Percentiles rank a stretch among this genome's conserved stretches.
Evolutionary conservation across 2,329 filamentous ascomycete species (phyloP).

Genomic region (Dothideomycetes sp.): DNA sequence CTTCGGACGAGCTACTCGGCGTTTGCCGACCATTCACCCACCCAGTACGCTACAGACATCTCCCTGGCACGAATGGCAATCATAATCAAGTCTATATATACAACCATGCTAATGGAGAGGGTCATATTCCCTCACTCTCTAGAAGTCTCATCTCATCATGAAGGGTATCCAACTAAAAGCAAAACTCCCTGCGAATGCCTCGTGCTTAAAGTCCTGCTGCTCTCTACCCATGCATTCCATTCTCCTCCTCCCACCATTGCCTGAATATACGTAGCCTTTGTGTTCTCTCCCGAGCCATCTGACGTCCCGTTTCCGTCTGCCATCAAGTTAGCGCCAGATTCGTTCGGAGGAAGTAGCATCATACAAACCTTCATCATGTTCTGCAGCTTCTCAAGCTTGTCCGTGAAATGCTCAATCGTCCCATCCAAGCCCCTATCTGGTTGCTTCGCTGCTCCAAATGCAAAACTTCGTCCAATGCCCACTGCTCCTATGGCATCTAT

Average conservation of each 20-base stretch:
- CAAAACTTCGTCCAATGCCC: constrained; percentile 70
- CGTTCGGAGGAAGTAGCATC: background rate
- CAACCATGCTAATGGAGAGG: too few relatives aligned
- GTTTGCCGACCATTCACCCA: too few relatives aligned
- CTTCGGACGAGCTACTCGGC: too few relatives aligned
- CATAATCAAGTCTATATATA: too few relatives aligned
- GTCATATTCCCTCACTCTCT: too few relatives aligned
- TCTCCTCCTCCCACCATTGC: constrained; percentile 47
- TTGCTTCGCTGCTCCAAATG: constrained; percentile 59
- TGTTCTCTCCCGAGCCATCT: constrained; percentile 41
- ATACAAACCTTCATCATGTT: constrained; percentile 43
- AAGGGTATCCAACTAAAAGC: too few relatives aligned
- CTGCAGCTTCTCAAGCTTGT: constrained; percentile 61
- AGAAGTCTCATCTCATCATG: too few relatives aligned
- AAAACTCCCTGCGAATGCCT: too few relatives aligned
- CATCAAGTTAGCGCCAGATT: constrained; percentile 1
- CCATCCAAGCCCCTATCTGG: constrained; percentile 47
- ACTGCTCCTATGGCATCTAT: constrained; percentile 86
- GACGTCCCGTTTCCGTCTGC: constrained; percentile 41
- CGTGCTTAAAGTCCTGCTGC: too few relatives aligned
- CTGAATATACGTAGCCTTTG: constrained; percentile 41
- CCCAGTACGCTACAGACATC: too few relatives aligned
- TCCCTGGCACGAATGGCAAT: too few relatives aligned
- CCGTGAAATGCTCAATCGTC: constrained; percentile 65
- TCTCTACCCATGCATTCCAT: constrained; percentile 11